These are phyloP conservation scores for Yamadazyma triangularis DNA, from an alignment of 1,139 yeast genomes.

Conservation along the genomic window DNA sequence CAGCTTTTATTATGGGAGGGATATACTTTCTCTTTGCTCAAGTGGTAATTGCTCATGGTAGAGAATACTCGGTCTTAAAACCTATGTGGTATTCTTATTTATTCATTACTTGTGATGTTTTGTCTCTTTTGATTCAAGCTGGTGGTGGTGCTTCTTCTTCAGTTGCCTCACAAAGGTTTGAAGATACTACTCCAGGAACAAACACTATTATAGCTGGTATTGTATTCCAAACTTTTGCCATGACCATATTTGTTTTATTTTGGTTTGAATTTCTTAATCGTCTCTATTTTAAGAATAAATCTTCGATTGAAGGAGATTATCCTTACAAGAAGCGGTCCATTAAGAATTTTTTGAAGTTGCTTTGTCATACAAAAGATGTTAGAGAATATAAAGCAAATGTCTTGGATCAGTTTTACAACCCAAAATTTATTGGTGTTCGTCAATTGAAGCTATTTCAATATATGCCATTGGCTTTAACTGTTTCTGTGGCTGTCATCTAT, in stretches of 20 bases:
- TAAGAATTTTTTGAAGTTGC: constrained; percentile 24
- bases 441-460: constrained; percentile 33
- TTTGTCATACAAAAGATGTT: constrained; percentile 23
- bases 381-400: constrained; percentile 17
- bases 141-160: constrained; percentile 76
- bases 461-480: constrained; percentile 49
- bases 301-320: constrained; percentile 12
- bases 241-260: constrained; percentile 57
- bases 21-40: constrained; percentile 75
- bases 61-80: constrained; percentile 52
- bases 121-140: constrained; percentile 73
- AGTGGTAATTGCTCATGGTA: constrained; percentile 65
- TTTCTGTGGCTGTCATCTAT: constrained; percentile 55
- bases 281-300: constrained; percentile 33
- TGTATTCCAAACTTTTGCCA: constrained; percentile 70
- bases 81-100: constrained; percentile 76
- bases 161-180: constrained; percentile 35
- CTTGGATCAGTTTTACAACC: constrained; percentile 34
- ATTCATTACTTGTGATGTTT: constrained; percentile 62
- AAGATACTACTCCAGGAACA: constrained; percentile 51
- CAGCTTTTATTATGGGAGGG: constrained; percentile 89
- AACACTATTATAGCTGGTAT: constrained; percentile 82
- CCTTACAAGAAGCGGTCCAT: constrained; percentile 22
- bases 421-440: constrained; percentile 40
- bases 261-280: constrained; percentile 52